Evolutionary conservation across 352 stramenopile species (phyloP).

Genomic region (Globisporangium spinosum): DNA sequence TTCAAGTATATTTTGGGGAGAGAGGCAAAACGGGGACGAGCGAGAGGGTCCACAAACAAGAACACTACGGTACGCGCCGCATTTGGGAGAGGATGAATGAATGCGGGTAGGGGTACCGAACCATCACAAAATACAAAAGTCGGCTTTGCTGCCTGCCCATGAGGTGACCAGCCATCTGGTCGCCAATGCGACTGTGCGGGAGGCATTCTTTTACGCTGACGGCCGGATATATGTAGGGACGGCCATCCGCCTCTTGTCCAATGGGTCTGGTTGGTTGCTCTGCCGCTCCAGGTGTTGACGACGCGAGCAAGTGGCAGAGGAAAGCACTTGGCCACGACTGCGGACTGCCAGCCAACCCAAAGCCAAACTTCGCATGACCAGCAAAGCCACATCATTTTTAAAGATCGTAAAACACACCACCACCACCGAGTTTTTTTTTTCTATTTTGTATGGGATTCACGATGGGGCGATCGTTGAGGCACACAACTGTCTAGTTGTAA

Average conservation of each 20-base stretch:
- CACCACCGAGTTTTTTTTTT: not conserved
- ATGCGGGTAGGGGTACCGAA: not conserved
- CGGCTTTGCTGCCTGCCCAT: not conserved
- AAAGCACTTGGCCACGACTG: not conserved
- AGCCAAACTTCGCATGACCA: not conserved
- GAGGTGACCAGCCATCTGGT: not conserved
- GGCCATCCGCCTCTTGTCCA: not conserved
- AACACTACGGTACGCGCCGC: not conserved
- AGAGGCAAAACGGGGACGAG: not conserved
- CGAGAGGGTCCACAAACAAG: not conserved
- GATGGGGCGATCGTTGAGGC: not conserved
- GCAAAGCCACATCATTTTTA: not conserved
- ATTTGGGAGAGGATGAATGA: not conserved
- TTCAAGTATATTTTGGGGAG: not conserved
- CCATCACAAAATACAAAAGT: not conserved
- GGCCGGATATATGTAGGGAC: not conserved
- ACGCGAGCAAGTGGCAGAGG: not conserved
- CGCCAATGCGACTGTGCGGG: not conserved
- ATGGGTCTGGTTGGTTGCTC: not conserved
- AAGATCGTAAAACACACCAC: not conserved
- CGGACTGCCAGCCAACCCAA: not conserved
- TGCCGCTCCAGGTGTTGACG: not conserved
- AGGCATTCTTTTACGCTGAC: not conserved
- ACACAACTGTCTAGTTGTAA: slow-evolving; percentile 8
- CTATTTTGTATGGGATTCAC: not conserved